Evolutionary conservation across 1,284 basidiomycete genomes (phyloP), one percentile per base, ranked within the genome.

Genomic region (Rhodotorula mucilaginosa): DNA sequence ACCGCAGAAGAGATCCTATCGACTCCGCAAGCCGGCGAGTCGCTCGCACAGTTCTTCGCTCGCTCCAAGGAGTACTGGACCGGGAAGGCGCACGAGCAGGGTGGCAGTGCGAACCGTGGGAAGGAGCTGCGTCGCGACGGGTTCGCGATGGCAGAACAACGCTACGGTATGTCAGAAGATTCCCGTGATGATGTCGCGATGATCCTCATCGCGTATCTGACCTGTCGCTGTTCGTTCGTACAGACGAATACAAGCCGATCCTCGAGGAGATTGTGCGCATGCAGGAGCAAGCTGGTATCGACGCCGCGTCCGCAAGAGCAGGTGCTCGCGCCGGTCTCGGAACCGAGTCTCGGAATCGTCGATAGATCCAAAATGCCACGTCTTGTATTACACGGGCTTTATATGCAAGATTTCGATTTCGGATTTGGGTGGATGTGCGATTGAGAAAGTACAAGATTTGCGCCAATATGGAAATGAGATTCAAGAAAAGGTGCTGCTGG

Each of bases 1-100:
- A 83, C 84, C 0, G 83, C 86, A 0, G 91, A 92, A 77, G 92
- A 94, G 74, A 81, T 87, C 0, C 79, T 92, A 58, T 90, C 89
- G 70, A 95, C 93, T 0, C 94, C 94, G 0, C 84, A 90, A 10
- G 92, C 93, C 0, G 92, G 92, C n/a, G 94, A 97, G 80, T 91
- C 89, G 0, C 81, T 96, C 12, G 88, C 91, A 0, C 84, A 86
- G 80, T 96, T 96, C 81, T 97, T 94, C 79, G 87, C 89, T 18
- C 87, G 93, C 10, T 89, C 89, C 7, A 85, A 89, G 88, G 88
- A 90, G 73, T 89, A 90, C 79, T 97, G 93, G 93, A 85, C 90
- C 0, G 87, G 88, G 66, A 89, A 87, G 71, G 93, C 91, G 5
- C 85, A 87, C 67, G 82, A 81, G 21, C 72, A 78, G 39, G 73